A percentile compares a stretch with the other conserved stretches of the same genome.
These are phyloP conservation scores for Phytophthora pinifolia DNA, from an alignment of 352 stramenopile genomes.

Conservation along the genomic window DNA sequence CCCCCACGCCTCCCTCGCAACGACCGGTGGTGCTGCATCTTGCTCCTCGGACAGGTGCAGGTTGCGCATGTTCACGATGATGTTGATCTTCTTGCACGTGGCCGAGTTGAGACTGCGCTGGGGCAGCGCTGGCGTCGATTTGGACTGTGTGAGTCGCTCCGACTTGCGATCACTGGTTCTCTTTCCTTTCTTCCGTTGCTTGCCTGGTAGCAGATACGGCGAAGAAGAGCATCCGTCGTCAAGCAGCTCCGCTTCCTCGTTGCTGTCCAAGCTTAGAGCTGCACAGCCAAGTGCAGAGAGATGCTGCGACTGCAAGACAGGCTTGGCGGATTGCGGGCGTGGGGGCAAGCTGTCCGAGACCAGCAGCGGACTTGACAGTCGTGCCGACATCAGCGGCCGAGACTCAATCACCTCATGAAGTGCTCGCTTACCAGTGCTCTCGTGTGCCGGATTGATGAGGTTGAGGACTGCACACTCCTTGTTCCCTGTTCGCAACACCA, in stretches of 20 bases:
- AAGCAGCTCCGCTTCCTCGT: constrained; percentile 3
- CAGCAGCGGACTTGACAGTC: constrained; percentile 5
- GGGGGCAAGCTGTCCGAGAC: constrained; percentile 11
- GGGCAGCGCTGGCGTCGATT: constrained; percentile 16
- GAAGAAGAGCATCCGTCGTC: constrained; percentile 25
- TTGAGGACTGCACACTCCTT: not conserved
- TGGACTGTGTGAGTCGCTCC: constrained; percentile 9
- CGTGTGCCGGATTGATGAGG: not conserved
- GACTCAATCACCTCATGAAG: not conserved
- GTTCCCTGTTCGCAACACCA: not conserved
- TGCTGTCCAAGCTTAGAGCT: constrained; percentile 3
- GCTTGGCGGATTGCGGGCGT: constrained; percentile 56
- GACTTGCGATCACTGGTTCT: constrained; percentile 6
- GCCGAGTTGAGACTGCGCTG: constrained; percentile 9
- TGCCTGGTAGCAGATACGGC: constrained; percentile 7
- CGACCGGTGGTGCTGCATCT: not conserved
- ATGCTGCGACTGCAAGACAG: constrained; percentile 30
- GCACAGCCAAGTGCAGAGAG: constrained; percentile 7
- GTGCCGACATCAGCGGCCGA: constrained; percentile 28
- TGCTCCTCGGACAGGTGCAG: constrained; percentile 24
- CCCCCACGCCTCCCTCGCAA: constrained; percentile 12
- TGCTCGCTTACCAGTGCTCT: constrained; percentile 6
- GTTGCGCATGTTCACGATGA: constrained; percentile 47
- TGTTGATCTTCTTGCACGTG: constrained; percentile 34
- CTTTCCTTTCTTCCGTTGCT: constrained; percentile 18